Evolutionary conservation across 768 basidiomycete genomes (phyloP), one percentile per base, ranked within the genome.

Genomic region (Tylopilus plumbeoviolaceoides): DNA sequence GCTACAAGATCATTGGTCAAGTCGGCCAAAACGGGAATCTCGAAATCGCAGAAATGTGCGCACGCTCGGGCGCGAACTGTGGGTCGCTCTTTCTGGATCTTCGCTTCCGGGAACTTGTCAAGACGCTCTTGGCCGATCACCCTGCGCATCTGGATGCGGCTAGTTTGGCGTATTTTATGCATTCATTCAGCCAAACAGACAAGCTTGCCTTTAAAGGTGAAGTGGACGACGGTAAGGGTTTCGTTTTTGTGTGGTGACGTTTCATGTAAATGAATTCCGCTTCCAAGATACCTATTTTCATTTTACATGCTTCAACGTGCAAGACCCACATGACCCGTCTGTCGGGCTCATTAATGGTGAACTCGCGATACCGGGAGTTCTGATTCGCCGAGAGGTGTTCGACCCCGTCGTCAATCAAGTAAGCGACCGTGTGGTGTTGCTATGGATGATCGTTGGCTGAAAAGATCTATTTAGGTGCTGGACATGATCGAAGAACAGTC

Each of bases 11-110:
- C 45, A 88, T 88, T 49, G 92, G 91, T 5, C 80, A 89, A 58
- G 76, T 89, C 68, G 74, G 88, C 11, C 80, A 88, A 62, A 78
- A 88, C 70, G 76, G 83, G 11, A 81, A 83, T 62, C 79, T 94
- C n/a, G 91, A 94, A 68, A 92, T 95, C 54, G 91, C 91, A 42
- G 92, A 95, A 71, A 86, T 94, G 72, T 89, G 87, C 56, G 90
- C 90, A 14, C 78, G 91, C 49, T 90, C 88, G 44, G 91, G 92
- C 2, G 86, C 89, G 7, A 93, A 89, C 63, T 91, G 89, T 61
- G 92, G 91, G 14, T 88, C 87, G 57, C 73, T 95, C 45, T 93
- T 93, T 72, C 80, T 94, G 50, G 92, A 94, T 72, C 73, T 94
- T 43, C 81, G 90, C 55, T 94, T 94, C 73, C 78, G 85, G 18